Base-by-base conservation (phyloP, 805 yeast species). In the Middelhovenomyces tepae region DNA sequence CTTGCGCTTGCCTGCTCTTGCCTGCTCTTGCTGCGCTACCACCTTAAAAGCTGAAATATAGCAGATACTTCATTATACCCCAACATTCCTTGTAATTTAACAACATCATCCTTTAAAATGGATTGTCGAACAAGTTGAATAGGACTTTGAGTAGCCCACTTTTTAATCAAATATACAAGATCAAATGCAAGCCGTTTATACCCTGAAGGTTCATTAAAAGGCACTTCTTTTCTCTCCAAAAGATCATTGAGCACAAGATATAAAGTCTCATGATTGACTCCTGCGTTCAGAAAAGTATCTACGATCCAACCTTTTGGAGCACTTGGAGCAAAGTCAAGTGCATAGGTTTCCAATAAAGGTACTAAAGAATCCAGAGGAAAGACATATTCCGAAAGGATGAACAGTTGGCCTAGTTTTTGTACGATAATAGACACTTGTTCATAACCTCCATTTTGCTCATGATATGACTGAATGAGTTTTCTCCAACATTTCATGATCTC, bases 401-500 rank as follows among this genome's bases (percentile, higher is more conserved):
- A 63, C 50, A 71, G 73, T 38, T 71, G 64, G 1, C 94, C 95
- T 33, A 79, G 62, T 46, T 28, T 63, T 34, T 32, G 50, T 13
- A 61, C 59, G 6, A 64, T 56, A 17, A 53, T 43, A 3, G 67
- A 56, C 7, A 68, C 48, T 24, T 51, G 46, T 51, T 65, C 46
- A 48, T 57, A 51, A 44, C 64, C 47, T 21, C 40, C 48, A 15
- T 48, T 50, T 24, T 50, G 48, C 13, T 37, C 36, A 29, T 62
- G 57, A 21, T 65, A 47, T 35, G 73, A 73, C 33, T 71, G 75
- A 46, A 86, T 71, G 31, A 80, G 64, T 36, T 75, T 70, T 41
- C 72, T 75, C 94, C 95, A 89, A 56, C 86, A 75, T 35, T 75
- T 70, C 44, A 75, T 60, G 34, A 89, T 80, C 53, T 83, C 95